Base-by-base conservation (phyloP, 257 asterid species). In the Perilla frutescens region DNA sequence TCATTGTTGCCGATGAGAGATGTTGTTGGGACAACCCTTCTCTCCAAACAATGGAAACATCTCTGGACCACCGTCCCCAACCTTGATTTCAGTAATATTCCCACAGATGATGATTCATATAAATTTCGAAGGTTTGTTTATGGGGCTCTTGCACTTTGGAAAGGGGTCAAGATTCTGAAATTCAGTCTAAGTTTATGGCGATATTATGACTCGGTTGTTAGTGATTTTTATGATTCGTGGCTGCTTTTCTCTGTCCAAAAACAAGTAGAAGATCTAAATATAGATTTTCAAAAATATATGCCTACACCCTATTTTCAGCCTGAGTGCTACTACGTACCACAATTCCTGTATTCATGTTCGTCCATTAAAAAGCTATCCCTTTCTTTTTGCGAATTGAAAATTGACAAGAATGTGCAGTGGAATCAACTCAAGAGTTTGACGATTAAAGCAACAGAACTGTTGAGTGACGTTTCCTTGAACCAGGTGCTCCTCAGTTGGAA, bases 351-450 rank as follows among this genome's bases (percentile, higher is more conserved):
- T 49, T 48, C 59, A 32, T 66, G 71, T 37, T 32, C 44, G 4
- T 65, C 58, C 0, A 1, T 65, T 4, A 65, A 12, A 7, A 47
- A 31, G 3, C 31, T 65, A 43, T 26, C 5, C 1, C 3, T 60
- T 37, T 6, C 7, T n/a, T 4, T 4, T 13, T 5, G 15, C 3
- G 6, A 37, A 1, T 2, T 61, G n/a, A 3, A n/a, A 14, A 40
- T 61, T 2, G 34, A 14, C 8, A n/a, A 41, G 7, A 14, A n/a
- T 31, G 43, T 58, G 15, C 50, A 39, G 29, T 61, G 67, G 67
- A 37, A 40, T 14, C 67, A 39, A 39, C 67, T 61, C n/a, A 39
- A 14, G 50, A 61, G 50, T 40, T 39, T 61, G n/a, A 60, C 9
- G 1, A 39, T 61, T 14, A 48, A 34, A 34, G 37, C 3, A 3